These are phyloP conservation scores for Dinochytrium kinnereticum DNA, from an alignment of 371 early-diverging fungal genomes.

Conservation along the genomic window DNA sequence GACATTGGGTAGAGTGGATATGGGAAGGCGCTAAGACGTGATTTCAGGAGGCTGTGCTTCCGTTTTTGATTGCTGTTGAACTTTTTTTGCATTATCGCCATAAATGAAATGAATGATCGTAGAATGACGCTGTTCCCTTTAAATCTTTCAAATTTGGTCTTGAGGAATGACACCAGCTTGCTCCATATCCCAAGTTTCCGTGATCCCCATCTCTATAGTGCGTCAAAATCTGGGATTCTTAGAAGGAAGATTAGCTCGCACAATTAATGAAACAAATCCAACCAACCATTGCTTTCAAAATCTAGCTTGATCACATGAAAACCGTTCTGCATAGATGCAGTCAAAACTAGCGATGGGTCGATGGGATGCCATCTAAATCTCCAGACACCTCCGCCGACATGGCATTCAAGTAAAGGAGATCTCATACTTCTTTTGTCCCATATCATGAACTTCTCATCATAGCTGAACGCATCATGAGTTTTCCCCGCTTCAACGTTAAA, in stretches of 20 bases:
- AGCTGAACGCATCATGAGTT: no score
- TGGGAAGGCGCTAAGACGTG: no score
- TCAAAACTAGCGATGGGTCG: slow-evolving; percentile 64
- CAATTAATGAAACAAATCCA: not conserved
- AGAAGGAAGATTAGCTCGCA: not conserved
- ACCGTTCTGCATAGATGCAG: slow-evolving; percentile 90
- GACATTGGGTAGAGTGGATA: not conserved
- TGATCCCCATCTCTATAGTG: slow-evolving; percentile 66
- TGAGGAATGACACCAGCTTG: slow-evolving; percentile 78
- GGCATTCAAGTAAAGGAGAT: slow-evolving; percentile 67
- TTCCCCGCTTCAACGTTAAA: no score
- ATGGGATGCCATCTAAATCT: slow-evolving; percentile 91
- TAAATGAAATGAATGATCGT: slow-evolving; percentile 85
- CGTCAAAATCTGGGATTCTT: not conserved
- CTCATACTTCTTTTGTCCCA: slow-evolving; percentile 90
- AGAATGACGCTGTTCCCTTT: slow-evolving; percentile 91
- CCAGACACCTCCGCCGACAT: slow-evolving; percentile 89
- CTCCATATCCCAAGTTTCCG: slow-evolving; percentile 87
- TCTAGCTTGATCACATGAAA: slow-evolving; percentile 64
- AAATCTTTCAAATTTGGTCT: slow-evolving; percentile 39
- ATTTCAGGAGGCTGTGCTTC: no score
- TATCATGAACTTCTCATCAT: slow-evolving; percentile 82
- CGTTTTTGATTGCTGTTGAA: no score
- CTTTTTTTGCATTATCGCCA: slow-evolving; percentile 68
- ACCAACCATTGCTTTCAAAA: slow-evolving; percentile 22